Conservation (phyloP, 768 basidiomycete species). For the Pleurotus sapidus region DNA sequence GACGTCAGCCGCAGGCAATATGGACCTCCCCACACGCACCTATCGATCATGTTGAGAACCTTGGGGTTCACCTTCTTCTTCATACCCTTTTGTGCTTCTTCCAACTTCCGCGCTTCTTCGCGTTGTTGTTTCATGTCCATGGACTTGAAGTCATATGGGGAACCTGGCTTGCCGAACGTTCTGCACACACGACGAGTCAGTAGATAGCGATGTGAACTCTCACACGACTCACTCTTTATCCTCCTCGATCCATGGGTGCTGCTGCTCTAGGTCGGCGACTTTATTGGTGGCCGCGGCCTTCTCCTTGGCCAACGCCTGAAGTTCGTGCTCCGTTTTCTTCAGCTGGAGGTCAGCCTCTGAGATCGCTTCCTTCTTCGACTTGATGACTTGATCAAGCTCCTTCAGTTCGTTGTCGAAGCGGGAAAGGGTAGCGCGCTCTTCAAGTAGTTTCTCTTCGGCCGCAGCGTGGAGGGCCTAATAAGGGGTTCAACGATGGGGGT, state of each 20-base stretch:
- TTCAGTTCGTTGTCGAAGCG: slow-evolving; percentile 89
- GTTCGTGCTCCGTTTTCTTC: slow-evolving; percentile 69
- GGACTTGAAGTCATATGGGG: slow-evolving; percentile 76
- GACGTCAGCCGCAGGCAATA: not conserved
- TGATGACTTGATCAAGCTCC: slow-evolving; percentile 78
- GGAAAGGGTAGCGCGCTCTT: slow-evolving; percentile 84
- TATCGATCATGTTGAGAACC: slow-evolving; percentile 94
- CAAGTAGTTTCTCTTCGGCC: slow-evolving; percentile 70
- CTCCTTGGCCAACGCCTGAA: slow-evolving; percentile 64
- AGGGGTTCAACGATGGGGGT: not conserved
- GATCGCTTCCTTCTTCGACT: slow-evolving; percentile 73
- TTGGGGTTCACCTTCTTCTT: slow-evolving; percentile 96
- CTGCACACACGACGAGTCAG: slow-evolving; percentile 34
- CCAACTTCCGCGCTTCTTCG: slow-evolving; percentile 70
- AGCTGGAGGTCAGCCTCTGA: slow-evolving; percentile 63
- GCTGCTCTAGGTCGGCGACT: slow-evolving; percentile 70
- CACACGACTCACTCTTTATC: slow-evolving; percentile 71
- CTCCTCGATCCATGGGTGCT: slow-evolving; percentile 84
- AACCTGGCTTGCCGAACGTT: slow-evolving; percentile 78
- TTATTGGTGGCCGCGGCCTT: slow-evolving; percentile 46
- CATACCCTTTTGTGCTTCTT: slow-evolving; percentile 77
- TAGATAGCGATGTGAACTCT: not conserved
- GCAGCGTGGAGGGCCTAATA: slow-evolving; percentile 38
- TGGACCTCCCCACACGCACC: slow-evolving; percentile 42
- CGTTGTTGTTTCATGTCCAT: slow-evolving; percentile 59